These are phyloP conservation scores for Prinsepia uniflora DNA, from an alignment of 306 rosid genomes.

Conservation along the genomic window DNA sequence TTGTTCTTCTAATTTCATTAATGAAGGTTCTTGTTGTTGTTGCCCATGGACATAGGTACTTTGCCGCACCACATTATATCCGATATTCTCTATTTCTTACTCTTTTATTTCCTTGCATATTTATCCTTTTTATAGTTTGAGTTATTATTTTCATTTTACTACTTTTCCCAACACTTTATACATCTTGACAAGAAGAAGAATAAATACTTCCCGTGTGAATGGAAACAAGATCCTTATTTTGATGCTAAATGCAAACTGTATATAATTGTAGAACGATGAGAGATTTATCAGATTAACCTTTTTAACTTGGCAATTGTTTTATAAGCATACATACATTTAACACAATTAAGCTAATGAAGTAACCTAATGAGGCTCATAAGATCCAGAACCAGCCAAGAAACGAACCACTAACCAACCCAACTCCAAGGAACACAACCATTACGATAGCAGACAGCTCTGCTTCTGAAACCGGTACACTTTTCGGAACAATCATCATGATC, in stretches of 20 bases:
- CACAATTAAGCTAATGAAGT: neutral
- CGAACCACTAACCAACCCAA: constrained; percentile 84
- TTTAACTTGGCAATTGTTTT: neutral
- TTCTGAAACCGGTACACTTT: constrained; percentile 52
- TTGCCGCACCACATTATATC: too few relatives aligned
- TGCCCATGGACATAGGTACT: too few relatives aligned
- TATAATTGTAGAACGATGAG: neutral
- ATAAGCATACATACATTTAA: neutral
- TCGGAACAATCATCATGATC: constrained; percentile 73
- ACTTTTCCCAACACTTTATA: too few relatives aligned
- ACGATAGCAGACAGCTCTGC: constrained; percentile 76
- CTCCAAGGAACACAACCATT: constrained; percentile 74
- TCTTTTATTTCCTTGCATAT: too few relatives aligned
- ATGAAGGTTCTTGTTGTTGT: too few relatives aligned
- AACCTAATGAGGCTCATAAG: constrained; percentile 28
- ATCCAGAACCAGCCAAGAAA: constrained; percentile 90
- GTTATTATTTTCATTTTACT: too few relatives aligned
- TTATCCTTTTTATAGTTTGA: too few relatives aligned
- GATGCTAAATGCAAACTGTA: neutral
- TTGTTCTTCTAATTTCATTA: too few relatives aligned
- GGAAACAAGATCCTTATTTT: neutral
- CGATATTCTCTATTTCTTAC: too few relatives aligned
- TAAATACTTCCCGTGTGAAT: neutral
- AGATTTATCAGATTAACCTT: neutral
- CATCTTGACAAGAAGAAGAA: constrained; percentile 11